phyloP scores from a whole-genome alignment of 23 red algal genomes.

The Cyanidium caldarium region DNA sequence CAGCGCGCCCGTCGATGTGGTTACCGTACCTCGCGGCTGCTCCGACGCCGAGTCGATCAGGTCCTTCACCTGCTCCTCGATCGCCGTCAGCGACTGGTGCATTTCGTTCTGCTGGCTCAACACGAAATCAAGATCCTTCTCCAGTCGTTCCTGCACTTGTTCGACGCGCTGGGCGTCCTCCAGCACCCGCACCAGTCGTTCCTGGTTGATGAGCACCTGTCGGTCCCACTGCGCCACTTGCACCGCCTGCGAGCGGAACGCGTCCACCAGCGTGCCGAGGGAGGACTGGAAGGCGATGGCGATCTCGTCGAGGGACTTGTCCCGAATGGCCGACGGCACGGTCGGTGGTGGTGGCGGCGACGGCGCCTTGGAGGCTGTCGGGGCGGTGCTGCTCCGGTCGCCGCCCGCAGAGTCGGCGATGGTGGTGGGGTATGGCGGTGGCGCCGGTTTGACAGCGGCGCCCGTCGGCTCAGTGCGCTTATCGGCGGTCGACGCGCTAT shows the following conservation, averaged over 20 bases:
- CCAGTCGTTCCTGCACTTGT: not conserved
- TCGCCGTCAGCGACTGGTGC: not conserved
- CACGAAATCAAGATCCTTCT: conserved; percentile 2
- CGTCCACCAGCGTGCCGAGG: not conserved
- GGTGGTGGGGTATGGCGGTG: no score
- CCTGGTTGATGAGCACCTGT: not conserved
- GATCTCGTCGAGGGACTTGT: not conserved
- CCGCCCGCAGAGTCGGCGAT: no score
- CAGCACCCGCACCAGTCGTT: not conserved
- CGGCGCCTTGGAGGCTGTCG: not conserved
- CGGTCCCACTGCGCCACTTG: not conserved
- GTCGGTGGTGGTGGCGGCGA: not conserved
- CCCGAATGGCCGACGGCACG: not conserved
- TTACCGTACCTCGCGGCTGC: no score
- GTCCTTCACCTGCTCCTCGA: not conserved
- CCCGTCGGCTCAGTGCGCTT: no score
- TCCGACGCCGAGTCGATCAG: not conserved
- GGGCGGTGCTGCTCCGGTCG: no score
- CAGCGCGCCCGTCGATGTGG: no score
- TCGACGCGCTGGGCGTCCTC: not conserved
- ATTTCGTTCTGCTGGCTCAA: not conserved
- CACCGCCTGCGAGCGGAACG: not conserved
- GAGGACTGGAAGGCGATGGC: not conserved
- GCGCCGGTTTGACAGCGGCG: no score
- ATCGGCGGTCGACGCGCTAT: no score